Evolutionary conservation across 169 alveolate genomes (phyloP).

Genomic region (Cryptosporidium parvum): DNA sequence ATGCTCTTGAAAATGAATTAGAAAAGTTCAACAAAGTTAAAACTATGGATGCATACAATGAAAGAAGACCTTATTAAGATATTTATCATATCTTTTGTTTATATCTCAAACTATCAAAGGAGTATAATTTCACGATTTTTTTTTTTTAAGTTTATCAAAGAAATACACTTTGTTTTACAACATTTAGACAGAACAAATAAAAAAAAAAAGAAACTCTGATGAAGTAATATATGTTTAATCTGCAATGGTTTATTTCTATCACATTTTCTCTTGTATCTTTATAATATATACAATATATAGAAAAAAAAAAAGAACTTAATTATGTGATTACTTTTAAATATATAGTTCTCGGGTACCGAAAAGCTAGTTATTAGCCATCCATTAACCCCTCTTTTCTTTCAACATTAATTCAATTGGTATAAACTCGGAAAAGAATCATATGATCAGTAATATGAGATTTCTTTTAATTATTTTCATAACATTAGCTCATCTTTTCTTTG

Average conservation of each 20-base stretch:
- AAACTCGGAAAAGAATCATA: neutral
- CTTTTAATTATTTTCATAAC: too few relatives aligned
- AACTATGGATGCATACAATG: constrained; percentile 86
- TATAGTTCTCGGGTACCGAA: neutral
- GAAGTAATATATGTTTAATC: neutral
- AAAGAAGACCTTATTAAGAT: constrained; percentile 82
- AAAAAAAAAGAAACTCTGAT: neutral
- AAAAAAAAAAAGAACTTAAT: neutral
- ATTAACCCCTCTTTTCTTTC: neutral
- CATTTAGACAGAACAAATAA: neutral
- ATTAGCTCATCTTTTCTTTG: neutral
- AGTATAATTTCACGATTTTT: neutral
- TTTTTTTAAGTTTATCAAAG: neutral
- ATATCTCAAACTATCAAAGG: neutral
- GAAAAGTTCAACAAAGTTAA: constrained; percentile 85
- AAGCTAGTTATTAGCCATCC: neutral
- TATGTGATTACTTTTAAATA: constrained; percentile 1
- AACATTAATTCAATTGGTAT: neutral
- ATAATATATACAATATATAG: neutral
- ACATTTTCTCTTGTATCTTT: neutral
- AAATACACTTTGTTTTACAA: neutral
- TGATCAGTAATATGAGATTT: neutral
- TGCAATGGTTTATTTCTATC: neutral
- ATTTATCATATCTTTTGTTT: neutral
- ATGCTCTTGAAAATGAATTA: constrained; percentile 88